phyloP scores from a whole-genome alignment of 1,139 yeast genomes.

The Pneumocystis jirovecii region DNA sequence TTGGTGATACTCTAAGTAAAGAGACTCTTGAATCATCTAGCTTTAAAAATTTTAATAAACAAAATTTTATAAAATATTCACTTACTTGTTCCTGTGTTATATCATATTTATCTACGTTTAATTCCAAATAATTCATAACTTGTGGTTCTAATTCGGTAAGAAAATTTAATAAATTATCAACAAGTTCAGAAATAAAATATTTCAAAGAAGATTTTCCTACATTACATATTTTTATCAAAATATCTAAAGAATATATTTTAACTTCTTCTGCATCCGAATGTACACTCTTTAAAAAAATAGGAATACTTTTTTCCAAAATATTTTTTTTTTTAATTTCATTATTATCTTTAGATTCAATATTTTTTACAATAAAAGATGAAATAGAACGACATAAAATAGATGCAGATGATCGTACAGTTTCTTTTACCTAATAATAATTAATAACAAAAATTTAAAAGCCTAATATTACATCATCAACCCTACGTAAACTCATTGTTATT shows the following conservation, averaged over 20 bases:
- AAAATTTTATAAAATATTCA: neutral
- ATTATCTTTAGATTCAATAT: constrained; percentile 27
- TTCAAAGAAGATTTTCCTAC: constrained; percentile 45
- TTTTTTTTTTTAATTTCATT: neutral
- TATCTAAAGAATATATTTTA: constrained; percentile 56
- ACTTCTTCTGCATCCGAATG: constrained; percentile 80
- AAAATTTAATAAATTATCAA: constrained; percentile 52
- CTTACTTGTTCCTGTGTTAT: constrained; percentile 27
- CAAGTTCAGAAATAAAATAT: constrained; percentile 53
- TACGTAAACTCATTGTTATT: constrained; percentile 81
- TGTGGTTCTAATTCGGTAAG: constrained; percentile 90
- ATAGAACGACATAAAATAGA: constrained; percentile 49
- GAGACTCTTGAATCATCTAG: constrained; percentile 59
- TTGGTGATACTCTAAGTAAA: constrained; percentile 65
- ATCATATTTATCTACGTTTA: constrained; percentile 82
- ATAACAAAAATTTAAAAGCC: neutral
- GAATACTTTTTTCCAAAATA: constrained; percentile 50
- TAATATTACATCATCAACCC: constrained; percentile 57
- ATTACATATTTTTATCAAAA: constrained; percentile 54
- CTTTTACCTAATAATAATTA: constrained; percentile 35
- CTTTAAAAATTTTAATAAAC: neutral
- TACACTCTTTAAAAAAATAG: constrained; percentile 63
- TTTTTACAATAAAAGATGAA: constrained; percentile 47
- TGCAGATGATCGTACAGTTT: constrained; percentile 79
- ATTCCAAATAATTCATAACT: constrained; percentile 64